Evolutionary conservation across 257 asterid species (phyloP).

Genomic region (Capsicum chinense): DNA sequence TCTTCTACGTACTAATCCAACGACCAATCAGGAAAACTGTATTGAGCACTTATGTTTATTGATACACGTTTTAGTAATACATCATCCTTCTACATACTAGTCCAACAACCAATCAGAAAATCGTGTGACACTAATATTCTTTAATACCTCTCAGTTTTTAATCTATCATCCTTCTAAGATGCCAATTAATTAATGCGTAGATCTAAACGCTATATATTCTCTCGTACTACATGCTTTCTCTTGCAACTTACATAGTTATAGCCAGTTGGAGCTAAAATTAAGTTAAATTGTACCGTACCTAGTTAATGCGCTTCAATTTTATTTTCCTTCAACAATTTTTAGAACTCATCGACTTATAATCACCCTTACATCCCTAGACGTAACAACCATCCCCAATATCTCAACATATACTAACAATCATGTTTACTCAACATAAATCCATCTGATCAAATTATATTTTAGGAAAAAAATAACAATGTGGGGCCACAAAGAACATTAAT

Average conservation of each 20-base stretch:
- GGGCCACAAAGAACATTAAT: neutral
- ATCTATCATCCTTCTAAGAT: neutral
- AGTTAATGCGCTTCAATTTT: neutral
- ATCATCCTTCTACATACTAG: neutral
- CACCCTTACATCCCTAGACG: neutral
- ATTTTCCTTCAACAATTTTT: neutral
- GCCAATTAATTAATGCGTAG: neutral
- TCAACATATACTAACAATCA: no score
- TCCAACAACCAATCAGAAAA: neutral
- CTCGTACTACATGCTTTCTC: neutral
- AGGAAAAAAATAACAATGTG: neutral
- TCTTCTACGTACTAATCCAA: neutral
- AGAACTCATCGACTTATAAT: neutral
- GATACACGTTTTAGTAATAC: neutral
- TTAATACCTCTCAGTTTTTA: neutral
- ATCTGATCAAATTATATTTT: no score
- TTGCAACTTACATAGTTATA: neutral
- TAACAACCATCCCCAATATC: neutral
- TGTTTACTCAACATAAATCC: no score
- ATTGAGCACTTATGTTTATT: neutral
- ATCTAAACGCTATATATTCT: neutral
- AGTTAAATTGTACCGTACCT: neutral
- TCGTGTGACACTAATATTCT: neutral
- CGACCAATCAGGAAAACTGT: neutral
- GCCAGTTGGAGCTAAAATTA: neutral